These are phyloP conservation scores for Platanthera zijinensis DNA, from an alignment of 106 monocot genomes.

Conservation along the genomic window DNA sequence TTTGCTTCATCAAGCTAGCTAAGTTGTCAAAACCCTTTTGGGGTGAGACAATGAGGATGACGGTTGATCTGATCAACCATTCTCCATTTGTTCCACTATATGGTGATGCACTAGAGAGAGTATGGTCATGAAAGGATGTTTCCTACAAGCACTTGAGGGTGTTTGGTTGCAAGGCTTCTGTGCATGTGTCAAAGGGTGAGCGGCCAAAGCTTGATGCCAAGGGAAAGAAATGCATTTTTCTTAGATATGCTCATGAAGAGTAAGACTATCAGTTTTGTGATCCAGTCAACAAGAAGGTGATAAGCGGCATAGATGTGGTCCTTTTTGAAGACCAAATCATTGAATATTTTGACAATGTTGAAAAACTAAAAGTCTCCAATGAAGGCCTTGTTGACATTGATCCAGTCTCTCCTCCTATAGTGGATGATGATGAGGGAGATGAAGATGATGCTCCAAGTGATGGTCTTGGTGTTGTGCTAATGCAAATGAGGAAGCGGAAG, in stretches of 20 bases:
- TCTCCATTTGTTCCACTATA: not conserved
- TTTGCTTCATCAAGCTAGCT: too few species aligned
- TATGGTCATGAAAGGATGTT: not conserved
- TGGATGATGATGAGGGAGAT: not conserved
- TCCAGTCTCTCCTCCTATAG: not conserved
- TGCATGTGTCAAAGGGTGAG: not conserved
- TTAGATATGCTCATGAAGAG: too few species aligned
- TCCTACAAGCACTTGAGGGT: not conserved
- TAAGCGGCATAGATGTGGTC: not conserved
- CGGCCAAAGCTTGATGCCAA: constrained; percentile 5
- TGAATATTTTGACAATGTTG: not conserved
- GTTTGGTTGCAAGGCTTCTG: not conserved
- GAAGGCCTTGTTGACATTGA: not conserved
- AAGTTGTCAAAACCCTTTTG: not conserved
- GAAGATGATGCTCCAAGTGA: too few species aligned
- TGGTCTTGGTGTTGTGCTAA: not conserved
- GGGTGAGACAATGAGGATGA: not conserved
- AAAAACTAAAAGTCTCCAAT: not conserved
- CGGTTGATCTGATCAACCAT: not conserved
- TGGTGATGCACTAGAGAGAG: not conserved
- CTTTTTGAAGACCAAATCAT: not conserved
- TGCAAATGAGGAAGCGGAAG: not conserved
- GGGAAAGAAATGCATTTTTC: too few species aligned
- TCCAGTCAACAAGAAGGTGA: not conserved
- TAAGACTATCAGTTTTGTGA: not conserved